phyloP scores from a whole-genome alignment of 768 basidiomycete species.

The Phylloporus rhodoxanthus region DNA sequence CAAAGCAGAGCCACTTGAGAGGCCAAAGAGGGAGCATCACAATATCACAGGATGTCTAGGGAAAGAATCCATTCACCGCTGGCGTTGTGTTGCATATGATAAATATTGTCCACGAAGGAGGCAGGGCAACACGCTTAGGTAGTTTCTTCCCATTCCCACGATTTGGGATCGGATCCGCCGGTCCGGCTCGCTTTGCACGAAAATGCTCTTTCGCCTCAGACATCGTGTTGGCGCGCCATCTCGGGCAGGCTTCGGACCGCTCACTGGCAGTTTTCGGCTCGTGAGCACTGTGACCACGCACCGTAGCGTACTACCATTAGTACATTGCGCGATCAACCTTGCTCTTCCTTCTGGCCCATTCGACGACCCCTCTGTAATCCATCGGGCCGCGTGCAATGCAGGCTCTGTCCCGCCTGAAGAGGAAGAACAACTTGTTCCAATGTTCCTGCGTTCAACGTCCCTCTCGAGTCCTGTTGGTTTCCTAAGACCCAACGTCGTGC shows the following conservation, averaged over 20 bases:
- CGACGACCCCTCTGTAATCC: constrained; percentile 4
- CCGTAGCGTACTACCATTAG: constrained; percentile 18
- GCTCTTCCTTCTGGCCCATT: constrained; percentile 23
- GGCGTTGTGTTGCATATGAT: too few species aligned
- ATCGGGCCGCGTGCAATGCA: constrained; percentile 19
- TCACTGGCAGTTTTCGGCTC: background rate
- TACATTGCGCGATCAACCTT: constrained; percentile 24
- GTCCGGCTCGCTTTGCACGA: background rate
- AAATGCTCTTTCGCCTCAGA: background rate
- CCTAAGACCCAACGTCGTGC: constrained; percentile 10
- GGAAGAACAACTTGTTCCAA: constrained; percentile 19
- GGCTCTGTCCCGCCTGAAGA: constrained; percentile 4
- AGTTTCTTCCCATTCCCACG: too few species aligned
- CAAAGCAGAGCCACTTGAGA: too few species aligned
- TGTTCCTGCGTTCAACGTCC: constrained; percentile 13
- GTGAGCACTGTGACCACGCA: background rate
- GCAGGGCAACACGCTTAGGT: too few species aligned
- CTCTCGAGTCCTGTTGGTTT: constrained; percentile 17
- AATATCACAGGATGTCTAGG: too few species aligned
- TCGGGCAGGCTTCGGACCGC: background rate
- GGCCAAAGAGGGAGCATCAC: too few species aligned
- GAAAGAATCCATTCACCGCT: too few species aligned
- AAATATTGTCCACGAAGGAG: too few species aligned
- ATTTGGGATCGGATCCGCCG: background rate
- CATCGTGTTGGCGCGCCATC: background rate